Percentiles rank a stretch among this genome's conserved stretches.
Conservation (phyloP, 345 rosid genomes). For the Ceriops zippeliana region DNA sequence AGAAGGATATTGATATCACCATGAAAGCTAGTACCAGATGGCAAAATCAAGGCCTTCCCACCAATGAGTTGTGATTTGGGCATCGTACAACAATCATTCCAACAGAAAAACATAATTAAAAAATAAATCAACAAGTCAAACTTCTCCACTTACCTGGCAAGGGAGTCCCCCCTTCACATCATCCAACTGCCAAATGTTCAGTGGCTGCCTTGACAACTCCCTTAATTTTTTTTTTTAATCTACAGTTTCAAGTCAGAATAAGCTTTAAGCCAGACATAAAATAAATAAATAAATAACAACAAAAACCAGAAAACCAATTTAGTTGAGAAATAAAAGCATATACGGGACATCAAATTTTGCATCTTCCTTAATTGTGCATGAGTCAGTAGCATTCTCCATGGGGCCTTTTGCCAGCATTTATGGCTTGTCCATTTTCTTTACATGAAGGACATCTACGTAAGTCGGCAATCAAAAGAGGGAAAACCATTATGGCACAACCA, state of each 20-base stretch:
- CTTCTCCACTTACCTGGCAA: slow-evolving; percentile 57
- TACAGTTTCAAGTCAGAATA: slow-evolving; percentile 27
- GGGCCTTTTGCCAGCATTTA: slow-evolving; percentile 71
- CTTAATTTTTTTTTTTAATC: slow-evolving; percentile 48
- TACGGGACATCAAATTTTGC: slow-evolving; percentile 49
- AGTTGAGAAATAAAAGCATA: not conserved
- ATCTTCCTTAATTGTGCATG: slow-evolving; percentile 57
- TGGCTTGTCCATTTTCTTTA: slow-evolving; percentile 73
- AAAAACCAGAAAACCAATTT: not conserved
- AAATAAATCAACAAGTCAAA: not conserved
- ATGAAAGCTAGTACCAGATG: slow-evolving; percentile 89
- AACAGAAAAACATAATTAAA: not conserved
- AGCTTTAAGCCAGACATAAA: not conserved
- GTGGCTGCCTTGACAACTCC: slow-evolving; percentile 66
- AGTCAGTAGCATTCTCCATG: slow-evolving; percentile 61
- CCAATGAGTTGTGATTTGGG: slow-evolving; percentile 64
- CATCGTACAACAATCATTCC: slow-evolving; percentile 20
- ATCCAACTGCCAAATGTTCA: slow-evolving; percentile 92
- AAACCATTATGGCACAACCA: not conserved
- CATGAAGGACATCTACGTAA: slow-evolving; percentile 86
- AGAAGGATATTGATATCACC: slow-evolving; percentile 94
- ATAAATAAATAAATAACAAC: too few species aligned
- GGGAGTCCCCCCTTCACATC: slow-evolving; percentile 91
- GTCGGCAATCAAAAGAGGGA: slow-evolving; percentile 36
- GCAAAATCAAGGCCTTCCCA: slow-evolving; percentile 77